Evolutionary conservation across 208 protist species (phyloP).

Genomic region (Histomonas meleagridis): DNA sequence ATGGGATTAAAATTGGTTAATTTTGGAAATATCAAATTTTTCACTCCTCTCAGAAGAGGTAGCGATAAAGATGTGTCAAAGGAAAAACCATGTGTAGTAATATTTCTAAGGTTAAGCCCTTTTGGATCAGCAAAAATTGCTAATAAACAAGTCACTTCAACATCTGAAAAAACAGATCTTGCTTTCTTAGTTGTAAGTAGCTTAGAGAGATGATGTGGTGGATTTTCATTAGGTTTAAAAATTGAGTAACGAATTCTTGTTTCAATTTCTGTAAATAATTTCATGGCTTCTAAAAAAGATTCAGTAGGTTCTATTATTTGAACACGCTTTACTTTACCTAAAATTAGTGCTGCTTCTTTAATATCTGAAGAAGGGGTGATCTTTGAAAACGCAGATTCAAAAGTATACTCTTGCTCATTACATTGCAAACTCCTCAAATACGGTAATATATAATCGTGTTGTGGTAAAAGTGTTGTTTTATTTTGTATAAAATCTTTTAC

Average conservation of each 20-base stretch:
- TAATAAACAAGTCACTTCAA: neutral
- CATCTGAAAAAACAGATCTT: neutral
- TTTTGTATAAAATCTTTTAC: no score
- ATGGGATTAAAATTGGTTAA: neutral
- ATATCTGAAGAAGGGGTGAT: neutral
- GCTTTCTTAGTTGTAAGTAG: neutral
- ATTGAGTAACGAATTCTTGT: neutral
- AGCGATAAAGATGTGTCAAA: neutral
- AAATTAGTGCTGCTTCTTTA: neutral
- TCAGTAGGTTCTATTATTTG: neutral
- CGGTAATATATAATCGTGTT: no score
- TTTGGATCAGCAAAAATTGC: neutral
- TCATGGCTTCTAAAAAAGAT: neutral
- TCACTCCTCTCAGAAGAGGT: neutral
- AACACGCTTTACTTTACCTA: neutral
- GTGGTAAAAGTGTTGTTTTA: no score
- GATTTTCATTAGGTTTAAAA: neutral
- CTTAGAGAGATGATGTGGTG: slow-evolving; percentile 32
- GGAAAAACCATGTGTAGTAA: neutral
- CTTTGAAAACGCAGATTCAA: neutral
- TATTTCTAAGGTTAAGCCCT: neutral
- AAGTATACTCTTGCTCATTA: neutral
- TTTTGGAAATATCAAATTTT: neutral
- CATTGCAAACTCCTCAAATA: no score
- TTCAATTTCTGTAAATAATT: slow-evolving; percentile 9